Base-by-base conservation (phyloP, 805 yeast genomes). In the Candida michaelii region DNA sequence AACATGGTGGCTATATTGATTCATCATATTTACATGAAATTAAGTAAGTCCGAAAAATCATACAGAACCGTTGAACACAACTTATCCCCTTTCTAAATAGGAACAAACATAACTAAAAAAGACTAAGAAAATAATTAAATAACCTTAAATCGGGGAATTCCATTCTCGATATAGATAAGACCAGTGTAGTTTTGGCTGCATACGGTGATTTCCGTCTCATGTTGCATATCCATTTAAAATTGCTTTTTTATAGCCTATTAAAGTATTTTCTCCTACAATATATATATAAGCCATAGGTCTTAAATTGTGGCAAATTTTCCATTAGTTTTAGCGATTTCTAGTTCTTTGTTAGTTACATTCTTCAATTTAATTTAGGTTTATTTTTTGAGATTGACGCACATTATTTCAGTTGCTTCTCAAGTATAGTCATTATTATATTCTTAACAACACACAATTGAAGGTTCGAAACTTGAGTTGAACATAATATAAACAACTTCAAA, bases 61-160 rank as follows among this genome's bases (percentile, higher is more conserved):
- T 69, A 69, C 47, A 52, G 65, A 39, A 59, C 61, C 19, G 49
- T 69, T 23, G 72, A 67, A 23, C 70, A 65, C 37, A 59, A 52
- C 21, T 52, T 62, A 27, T 65, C 71, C 11, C 71, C 73, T 10
- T 67, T 58, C 42, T 41, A 36, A 21, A 21, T 21, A 21, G 8
- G 8, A 21, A 6, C 8, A 21, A 21, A n/a, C n/a, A n/a, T n/a
- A 6, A 21, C 23, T 21, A 21, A 21, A 21, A 21, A n/a, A n/a
- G n/a, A n/a, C n/a, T n/a, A n/a, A n/a, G n/a, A n/a, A n/a, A n/a
- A n/a, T n/a, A n/a, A n/a, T n/a, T n/a, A n/a, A n/a, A n/a, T n/a
- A n/a, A n/a, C n/a, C n/a, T n/a, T n/a, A n/a, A n/a, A n/a, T n/a
- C n/a, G n/a, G n/a, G 23, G 8, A 21, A 21, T 6, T 21, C 23